A percentile compares a stretch with the other conserved stretches of the same genome.
phyloP scores from a whole-genome alignment of 2,329 filamentous ascomycete genomes.

The Trichoderma atrobrunneum region DNA sequence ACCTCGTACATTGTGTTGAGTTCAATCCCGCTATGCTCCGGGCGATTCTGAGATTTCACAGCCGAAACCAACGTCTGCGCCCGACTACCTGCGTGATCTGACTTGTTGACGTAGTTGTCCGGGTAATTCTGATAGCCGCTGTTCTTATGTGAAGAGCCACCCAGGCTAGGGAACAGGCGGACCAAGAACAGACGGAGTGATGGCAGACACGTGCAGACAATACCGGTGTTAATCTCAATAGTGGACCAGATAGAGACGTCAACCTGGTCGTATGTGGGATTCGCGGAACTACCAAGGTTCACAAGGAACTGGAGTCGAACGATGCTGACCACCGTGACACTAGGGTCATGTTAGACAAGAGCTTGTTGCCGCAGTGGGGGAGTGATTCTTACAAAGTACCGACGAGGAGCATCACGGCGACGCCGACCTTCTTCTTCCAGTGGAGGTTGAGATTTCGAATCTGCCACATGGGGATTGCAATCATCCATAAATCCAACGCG shows the following conservation, averaged over 20 bases:
- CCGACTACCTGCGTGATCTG: neutral
- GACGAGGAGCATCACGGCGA: conserved; percentile 43
- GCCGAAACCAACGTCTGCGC: neutral
- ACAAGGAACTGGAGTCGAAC: conserved; percentile 31
- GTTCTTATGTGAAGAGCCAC: conserved; percentile 3
- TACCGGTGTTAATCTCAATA: conserved; percentile 35
- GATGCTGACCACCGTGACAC: conserved; percentile 33
- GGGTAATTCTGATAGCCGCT: conserved; percentile 6
- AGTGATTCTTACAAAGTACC: conserved; percentile 37
- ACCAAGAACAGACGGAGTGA: conserved; percentile 31
- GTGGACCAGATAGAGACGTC: conserved; percentile 35
- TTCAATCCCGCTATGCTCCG: neutral
- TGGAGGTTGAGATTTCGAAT: conserved; percentile 35
- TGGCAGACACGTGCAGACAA: conserved; percentile 37
- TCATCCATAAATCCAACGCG: conserved; percentile 42
- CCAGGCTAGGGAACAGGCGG: conserved; percentile 10
- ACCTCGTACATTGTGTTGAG: neutral
- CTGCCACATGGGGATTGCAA: conserved; percentile 40
- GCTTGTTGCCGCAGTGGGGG: neutral
- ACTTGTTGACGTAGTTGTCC: neutral
- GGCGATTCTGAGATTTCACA: neutral
- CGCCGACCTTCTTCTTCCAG: conserved; percentile 42
- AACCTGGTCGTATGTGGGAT: conserved; percentile 32
- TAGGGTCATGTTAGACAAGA: conserved; percentile 12
- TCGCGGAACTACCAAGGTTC: conserved; percentile 28